Base-by-base conservation (phyloP, 177 flowering plant species). In the Vitis hybrid region DNA sequence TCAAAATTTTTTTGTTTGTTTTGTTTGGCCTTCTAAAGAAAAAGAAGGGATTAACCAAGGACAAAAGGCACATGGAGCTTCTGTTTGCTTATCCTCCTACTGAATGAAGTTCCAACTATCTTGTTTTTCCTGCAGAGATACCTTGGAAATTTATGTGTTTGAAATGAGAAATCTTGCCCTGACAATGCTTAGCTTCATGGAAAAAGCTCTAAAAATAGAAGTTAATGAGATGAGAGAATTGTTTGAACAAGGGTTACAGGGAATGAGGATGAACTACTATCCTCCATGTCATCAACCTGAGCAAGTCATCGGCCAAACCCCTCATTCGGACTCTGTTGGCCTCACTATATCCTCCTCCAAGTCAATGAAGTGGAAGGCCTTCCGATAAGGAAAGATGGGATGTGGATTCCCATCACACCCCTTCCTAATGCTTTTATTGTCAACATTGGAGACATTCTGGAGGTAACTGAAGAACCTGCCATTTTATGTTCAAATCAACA, bases 281-380 rank as follows among this genome's bases (percentile, higher is more conserved):
- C 73, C 73, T 13, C 73, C 67, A 34, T 63, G 73, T 9, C 73
- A 61, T 2, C 61, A 56, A 56, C 73, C 73, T 11, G 67, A 70
- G 34, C 11, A 6, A 14, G 67, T 18, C 17, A 45, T 70, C 10
- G 68, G 73, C 14, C 17, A 63, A 2, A 54, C 18, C 15, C 67
- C 67, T 17, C 73, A 70, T 13, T 62, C 73, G 6, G 73, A 70
- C 56, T 18, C 67, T 2, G 19, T 4, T 19, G 73, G 55, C 9
- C 18, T 70, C 10, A 70, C 73, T 8, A 54, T 8, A 54, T 70
- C 45, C 73, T 70, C 48, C 55, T 70, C 26, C 67, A 70, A 56
- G 21, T 70, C 30, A 70, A 70, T 23, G 54, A 63, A 39, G n/a
- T 21, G 4, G 61, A 63, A 32, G 73, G 73, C 30, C 73, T 70